These are phyloP conservation scores for Helotiales sp. DNA, from an alignment of 2,329 filamentous ascomycete genomes.

Conservation along the genomic window DNA sequence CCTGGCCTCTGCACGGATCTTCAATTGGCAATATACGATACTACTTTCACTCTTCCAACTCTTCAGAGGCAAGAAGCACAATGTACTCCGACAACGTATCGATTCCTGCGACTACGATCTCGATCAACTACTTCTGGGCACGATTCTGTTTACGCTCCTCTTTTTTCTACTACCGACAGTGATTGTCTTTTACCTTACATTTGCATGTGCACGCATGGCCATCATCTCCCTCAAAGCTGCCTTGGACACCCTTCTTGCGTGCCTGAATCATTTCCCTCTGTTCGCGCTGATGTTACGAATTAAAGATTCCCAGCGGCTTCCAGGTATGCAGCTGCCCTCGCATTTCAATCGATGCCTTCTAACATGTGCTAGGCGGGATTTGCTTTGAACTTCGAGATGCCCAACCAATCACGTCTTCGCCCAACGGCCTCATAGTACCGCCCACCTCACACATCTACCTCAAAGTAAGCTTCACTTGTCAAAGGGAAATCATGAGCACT, in stretches of 20 bases:
- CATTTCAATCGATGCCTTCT: conserved; percentile 21
- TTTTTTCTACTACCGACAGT: conserved; percentile 96
- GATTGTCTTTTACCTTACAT: conserved; percentile 95
- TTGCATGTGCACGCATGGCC: conserved; percentile 90
- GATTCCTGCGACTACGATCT: conserved; percentile 99
- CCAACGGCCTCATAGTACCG: conserved; percentile 32
- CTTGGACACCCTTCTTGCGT: conserved; percentile 90
- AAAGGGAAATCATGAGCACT: background rate
- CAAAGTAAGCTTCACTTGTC: conserved; percentile 60
- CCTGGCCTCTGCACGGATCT: conserved; percentile 93
- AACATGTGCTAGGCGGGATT: conserved; percentile 66
- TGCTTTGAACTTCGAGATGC: conserved; percentile 87
- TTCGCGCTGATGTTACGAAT: conserved; percentile 96
- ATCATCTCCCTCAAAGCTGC: conserved; percentile 92
- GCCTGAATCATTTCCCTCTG: conserved; percentile 94
- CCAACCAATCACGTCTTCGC: conserved; percentile 52
- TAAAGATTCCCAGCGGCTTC: conserved; percentile 89
- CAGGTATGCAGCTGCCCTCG: conserved; percentile 58
- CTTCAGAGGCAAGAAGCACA: conserved; percentile 97
- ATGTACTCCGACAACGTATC: conserved; percentile 94
- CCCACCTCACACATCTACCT: conserved; percentile 84
- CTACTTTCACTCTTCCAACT: conserved; percentile 97
- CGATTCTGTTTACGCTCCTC: conserved; percentile 92
- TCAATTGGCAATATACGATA: conserved; percentile 98
- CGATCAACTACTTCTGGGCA: conserved; percentile 93